Conservation (phyloP, 2,329 filamentous ascomycete genomes). For the Myrmaecium sp. region DNA sequence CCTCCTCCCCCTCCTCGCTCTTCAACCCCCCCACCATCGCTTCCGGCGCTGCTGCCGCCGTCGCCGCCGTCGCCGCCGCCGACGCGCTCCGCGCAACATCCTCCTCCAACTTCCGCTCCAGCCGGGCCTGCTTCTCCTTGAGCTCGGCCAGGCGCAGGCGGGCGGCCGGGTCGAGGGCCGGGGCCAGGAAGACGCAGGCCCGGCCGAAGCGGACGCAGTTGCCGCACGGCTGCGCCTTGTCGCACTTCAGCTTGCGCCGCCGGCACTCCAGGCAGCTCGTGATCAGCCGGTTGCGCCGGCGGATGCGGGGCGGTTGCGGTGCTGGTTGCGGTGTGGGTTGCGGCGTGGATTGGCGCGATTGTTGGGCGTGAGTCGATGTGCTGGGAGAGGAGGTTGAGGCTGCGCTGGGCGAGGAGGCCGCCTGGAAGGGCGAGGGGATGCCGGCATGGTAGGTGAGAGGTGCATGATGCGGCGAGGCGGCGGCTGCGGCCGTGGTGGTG, state of each 20-base stretch:
- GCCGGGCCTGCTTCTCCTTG: slow-evolving; percentile 59
- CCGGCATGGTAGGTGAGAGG: no score
- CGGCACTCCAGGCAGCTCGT: slow-evolving; percentile 30
- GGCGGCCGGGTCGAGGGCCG: slow-evolving; percentile 50
- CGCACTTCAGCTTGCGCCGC: slow-evolving; percentile 62
- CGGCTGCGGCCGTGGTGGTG: no score
- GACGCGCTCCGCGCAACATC: slow-evolving; percentile 34
- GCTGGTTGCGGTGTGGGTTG: no score
- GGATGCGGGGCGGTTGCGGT: slow-evolving; percentile 12
- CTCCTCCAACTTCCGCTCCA: slow-evolving; percentile 53
- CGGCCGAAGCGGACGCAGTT: slow-evolving; percentile 42
- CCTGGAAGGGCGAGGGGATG: no score
- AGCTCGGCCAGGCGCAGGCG: slow-evolving; percentile 58
- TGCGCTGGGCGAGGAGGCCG: no score
- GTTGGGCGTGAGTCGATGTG: no score
- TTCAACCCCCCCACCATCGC: slow-evolving; percentile 17
- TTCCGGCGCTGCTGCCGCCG: no score
- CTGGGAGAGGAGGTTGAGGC: no score
- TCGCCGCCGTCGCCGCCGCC: no score
- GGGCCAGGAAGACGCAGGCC: slow-evolving; percentile 46
- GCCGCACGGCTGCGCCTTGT: slow-evolving; percentile 53
- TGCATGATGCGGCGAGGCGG: no score
- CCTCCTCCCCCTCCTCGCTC: slow-evolving; percentile 38
- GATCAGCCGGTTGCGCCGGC: slow-evolving; percentile 21
- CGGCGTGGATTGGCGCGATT: no score